Percentiles rank a stretch among this genome's conserved stretches.
Conservation (phyloP, 768 basidiomycete genomes). For the Agrocybe pediades region DNA sequence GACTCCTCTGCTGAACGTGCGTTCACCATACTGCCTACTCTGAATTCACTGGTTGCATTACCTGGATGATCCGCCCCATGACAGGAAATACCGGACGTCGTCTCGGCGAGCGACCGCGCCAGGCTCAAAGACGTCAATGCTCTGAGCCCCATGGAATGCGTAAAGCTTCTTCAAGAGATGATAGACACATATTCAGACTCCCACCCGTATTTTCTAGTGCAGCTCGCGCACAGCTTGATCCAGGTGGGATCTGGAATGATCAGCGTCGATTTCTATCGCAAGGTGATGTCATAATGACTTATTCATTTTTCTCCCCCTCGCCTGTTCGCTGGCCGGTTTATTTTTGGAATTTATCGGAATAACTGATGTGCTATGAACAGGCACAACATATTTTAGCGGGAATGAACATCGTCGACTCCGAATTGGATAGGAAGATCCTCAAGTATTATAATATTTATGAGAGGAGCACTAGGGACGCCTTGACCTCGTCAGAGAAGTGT, state of each 20-base stretch:
- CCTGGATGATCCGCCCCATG: not conserved
- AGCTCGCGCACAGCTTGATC: conserved; percentile 10
- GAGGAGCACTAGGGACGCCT: not conserved
- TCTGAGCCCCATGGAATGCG: conserved; percentile 5
- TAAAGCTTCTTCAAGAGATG: conserved; percentile 20
- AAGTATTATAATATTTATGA: not conserved
- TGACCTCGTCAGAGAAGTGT: conserved; percentile 1
- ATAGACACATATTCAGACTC: conserved; percentile 18
- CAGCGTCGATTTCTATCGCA: conserved; percentile 16
- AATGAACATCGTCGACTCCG: not conserved
- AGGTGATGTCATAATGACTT: conserved; percentile 8
- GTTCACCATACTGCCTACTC: too few species aligned
- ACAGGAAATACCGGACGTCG: conserved; percentile 16
- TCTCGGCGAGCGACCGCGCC: conserved; percentile 18
- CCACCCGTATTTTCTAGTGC: conserved; percentile 16
- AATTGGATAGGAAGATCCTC: not conserved
- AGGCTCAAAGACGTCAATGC: conserved; percentile 7
- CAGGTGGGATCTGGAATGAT: conserved; percentile 11
- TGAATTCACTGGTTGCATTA: too few species aligned
- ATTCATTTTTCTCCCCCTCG: not conserved
- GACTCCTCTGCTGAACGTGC: not conserved
- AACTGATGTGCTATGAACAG: not conserved
- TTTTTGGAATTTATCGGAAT: not conserved
- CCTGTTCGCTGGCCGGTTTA: not conserved
- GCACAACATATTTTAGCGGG: conserved; percentile 16